These are phyloP conservation scores for Aspergillus ustus DNA, from an alignment of 2,329 filamentous ascomycete species.

Conservation along the genomic window DNA sequence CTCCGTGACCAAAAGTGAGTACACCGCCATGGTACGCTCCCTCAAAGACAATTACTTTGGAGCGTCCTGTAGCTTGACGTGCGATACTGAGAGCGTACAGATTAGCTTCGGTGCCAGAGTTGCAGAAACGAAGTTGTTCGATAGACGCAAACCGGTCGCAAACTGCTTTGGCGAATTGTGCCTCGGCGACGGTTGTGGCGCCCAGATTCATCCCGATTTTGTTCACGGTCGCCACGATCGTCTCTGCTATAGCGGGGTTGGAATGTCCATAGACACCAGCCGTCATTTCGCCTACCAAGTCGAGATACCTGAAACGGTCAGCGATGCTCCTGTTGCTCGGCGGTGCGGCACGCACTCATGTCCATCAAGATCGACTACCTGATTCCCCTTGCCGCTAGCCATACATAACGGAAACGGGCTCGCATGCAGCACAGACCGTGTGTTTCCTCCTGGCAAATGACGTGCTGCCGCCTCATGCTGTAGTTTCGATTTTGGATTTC, in stretches of 20 bases:
- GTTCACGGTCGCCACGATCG: constrained; percentile 44
- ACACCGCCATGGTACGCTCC: constrained; percentile 55
- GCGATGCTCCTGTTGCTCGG: background rate
- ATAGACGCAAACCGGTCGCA: constrained; percentile 57
- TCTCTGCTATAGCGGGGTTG: constrained; percentile 56
- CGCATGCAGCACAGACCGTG: constrained; percentile 30
- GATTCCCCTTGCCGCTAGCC: constrained; percentile 14
- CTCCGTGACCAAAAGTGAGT: constrained; percentile 47
- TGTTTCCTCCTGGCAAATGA: constrained; percentile 39
- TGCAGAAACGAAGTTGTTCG: constrained; percentile 64
- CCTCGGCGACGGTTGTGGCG: constrained; percentile 58
- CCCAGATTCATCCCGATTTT: constrained; percentile 61
- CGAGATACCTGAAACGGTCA: constrained; percentile 50
- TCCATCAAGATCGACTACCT: constrained; percentile 23
- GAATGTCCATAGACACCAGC: constrained; percentile 71
- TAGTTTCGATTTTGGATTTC: constrained; percentile 16
- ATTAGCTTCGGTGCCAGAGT: constrained; percentile 70
- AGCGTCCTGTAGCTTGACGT: constrained; percentile 51
- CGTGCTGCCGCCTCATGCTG: constrained; percentile 26
- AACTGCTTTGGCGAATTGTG: constrained; percentile 56
- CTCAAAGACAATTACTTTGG: constrained; percentile 34
- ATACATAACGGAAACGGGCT: constrained; percentile 26
- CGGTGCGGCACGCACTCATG: constrained; percentile 16
- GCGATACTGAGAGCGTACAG: constrained; percentile 63
- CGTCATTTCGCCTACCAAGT: constrained; percentile 67